phyloP scores from a whole-genome alignment of 306 rosid genomes.

The Fragaria vesca region DNA sequence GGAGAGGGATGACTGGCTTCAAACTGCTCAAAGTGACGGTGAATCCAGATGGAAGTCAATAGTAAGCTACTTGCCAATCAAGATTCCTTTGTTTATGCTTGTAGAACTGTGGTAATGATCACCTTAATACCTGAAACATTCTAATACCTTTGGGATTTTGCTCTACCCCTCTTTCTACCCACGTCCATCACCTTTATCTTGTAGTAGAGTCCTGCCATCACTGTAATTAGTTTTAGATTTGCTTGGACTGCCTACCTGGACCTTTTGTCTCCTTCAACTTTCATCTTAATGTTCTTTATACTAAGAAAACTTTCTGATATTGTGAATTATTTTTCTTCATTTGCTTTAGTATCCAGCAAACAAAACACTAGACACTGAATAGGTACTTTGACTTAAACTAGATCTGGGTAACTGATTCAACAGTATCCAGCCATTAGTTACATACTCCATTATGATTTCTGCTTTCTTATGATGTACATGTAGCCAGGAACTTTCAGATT shows the following conservation, averaged over 20 bases:
- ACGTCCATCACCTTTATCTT: neutral
- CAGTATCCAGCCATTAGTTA: neutral
- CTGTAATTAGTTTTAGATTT: neutral
- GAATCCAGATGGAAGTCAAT: neutral
- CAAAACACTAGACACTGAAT: neutral
- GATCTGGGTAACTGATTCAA: neutral
- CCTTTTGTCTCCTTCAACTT: neutral
- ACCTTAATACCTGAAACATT: neutral
- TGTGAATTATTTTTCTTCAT: neutral
- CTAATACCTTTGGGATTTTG: neutral
- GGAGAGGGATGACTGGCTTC: conserved; percentile 21
- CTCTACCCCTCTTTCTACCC: neutral
- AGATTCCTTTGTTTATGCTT: neutral
- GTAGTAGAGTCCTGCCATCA: neutral
- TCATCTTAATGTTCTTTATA: neutral
- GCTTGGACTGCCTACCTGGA: neutral
- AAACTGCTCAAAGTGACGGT: neutral
- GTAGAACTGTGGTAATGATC: neutral
- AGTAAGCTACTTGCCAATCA: neutral
- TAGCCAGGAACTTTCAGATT: neutral
- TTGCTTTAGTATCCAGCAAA: neutral
- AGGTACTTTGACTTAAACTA: neutral
- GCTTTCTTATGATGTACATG: neutral
- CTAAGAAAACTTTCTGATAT: neutral
- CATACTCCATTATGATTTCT: neutral